phyloP scores from a whole-genome alignment of 164 flowering plant genomes.

The Pachysandra terminalis region DNA sequence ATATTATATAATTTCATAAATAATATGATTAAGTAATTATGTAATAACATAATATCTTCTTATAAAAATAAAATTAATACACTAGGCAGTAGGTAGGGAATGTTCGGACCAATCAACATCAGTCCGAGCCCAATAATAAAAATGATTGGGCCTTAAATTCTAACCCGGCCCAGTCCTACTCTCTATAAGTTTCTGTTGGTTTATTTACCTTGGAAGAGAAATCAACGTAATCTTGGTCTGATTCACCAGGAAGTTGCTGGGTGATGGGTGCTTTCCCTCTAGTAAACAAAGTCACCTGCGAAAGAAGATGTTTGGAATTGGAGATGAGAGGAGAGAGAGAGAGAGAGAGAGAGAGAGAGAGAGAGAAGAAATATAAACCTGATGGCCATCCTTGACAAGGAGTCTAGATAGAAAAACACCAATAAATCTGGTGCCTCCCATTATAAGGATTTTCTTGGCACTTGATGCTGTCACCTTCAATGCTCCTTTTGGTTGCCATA shows the following conservation, averaged over 20 bases:
- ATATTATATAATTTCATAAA: no score
- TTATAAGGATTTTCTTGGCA: slow-evolving; percentile 81
- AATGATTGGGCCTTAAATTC: no score
- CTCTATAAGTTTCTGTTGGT: no score
- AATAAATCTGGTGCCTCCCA: slow-evolving; percentile 99
- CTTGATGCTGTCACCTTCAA: slow-evolving; percentile 63
- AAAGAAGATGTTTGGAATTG: background rate
- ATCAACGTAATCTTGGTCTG: slow-evolving; percentile 62
- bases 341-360: background rate
- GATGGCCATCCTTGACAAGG: slow-evolving; percentile 89
- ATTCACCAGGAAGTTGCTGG: slow-evolving; percentile 87
- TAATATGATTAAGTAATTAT: no score
- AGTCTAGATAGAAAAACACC: slow-evolving; percentile 88
- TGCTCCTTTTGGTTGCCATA: slow-evolving; percentile 54
- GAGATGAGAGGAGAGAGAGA: background rate
- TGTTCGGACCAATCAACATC: no score
- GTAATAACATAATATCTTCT: no score
- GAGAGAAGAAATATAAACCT: slow-evolving; percentile 31
- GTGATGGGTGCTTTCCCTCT: slow-evolving; percentile 94
- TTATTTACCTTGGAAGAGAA: slow-evolving; percentile 82
- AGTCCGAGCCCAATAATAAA: no score
- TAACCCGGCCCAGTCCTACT: no score
- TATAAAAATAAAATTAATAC: no score
- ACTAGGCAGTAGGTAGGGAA: no score
- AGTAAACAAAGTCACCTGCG: slow-evolving; percentile 85